Conservation (phyloP, 208 protist species). For the Trypanosoma scelopori region DNA sequence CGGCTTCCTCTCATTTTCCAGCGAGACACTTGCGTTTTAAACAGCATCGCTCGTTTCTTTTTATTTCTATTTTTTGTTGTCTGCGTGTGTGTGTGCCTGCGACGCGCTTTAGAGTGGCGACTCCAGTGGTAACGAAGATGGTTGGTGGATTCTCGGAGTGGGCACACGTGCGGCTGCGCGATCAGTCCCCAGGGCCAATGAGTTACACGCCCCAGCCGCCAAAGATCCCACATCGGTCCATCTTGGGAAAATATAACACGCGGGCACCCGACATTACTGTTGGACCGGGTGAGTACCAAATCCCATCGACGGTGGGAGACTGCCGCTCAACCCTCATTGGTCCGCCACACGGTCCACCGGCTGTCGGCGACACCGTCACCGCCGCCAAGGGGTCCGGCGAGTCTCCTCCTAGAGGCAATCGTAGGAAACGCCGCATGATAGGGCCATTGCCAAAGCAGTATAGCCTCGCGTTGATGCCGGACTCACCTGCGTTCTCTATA, state of each 20-base stretch:
- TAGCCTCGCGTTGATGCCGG: conserved; percentile 61
- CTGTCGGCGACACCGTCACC: background rate
- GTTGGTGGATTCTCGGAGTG: conserved; percentile 70
- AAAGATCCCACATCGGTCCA: conserved; percentile 41
- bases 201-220: conserved; percentile 57
- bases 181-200: conserved; percentile 63
- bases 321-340: conserved; percentile 52
- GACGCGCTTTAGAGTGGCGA: too few species aligned
- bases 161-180: conserved; percentile 73
- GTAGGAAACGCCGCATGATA: background rate
- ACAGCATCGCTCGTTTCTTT: too few species aligned
- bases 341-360: conserved; percentile 8
- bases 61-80: too few species aligned
- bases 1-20: conserved; percentile 4
- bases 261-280: conserved; percentile 12
- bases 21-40: too few species aligned
- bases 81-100: too few species aligned
- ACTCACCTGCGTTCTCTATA: conserved; percentile 69
- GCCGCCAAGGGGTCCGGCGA: too few species aligned
- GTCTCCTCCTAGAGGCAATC: background rate
- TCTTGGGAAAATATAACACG: conserved; percentile 37
- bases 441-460: conserved; percentile 55
- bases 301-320: conserved; percentile 60
- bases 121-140: conserved; percentile 10
- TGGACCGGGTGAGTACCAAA: conserved; percentile 64